These are phyloP conservation scores for Musa balbisiana DNA, from an alignment of 202 grass and related monocot species.

Conservation along the genomic window DNA sequence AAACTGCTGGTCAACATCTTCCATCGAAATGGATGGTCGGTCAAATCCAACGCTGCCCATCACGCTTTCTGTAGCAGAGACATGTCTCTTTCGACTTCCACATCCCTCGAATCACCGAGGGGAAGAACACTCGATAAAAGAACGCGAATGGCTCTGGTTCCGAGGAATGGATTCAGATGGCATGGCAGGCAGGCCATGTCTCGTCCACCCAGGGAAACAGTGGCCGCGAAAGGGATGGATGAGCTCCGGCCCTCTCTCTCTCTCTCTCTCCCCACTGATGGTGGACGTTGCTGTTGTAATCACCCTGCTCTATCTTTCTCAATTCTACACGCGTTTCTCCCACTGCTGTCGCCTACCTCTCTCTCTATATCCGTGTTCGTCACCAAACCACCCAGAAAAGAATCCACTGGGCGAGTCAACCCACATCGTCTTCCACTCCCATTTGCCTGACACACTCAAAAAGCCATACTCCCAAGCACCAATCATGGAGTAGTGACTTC, in stretches of 20 bases:
- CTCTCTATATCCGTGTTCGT: not conserved
- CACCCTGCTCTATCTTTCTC: not conserved
- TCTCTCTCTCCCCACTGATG: not conserved
- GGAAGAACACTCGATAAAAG: not conserved
- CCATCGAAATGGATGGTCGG: too few species aligned
- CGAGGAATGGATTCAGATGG: not conserved
- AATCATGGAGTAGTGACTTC: conserved; percentile 4
- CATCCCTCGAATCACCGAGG: too few species aligned
- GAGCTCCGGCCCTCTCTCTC: not conserved
- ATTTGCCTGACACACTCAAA: not conserved
- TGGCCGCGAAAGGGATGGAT: not conserved
- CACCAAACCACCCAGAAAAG: not conserved
- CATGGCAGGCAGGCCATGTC: not conserved
- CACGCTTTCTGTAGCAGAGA: too few species aligned
- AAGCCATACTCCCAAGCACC: not conserved
- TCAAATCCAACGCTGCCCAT: too few species aligned
- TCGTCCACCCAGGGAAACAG: not conserved
- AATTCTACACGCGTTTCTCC: not conserved
- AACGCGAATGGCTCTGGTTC: not conserved
- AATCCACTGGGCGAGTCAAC: conserved; percentile 2
- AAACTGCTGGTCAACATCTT: too few species aligned
- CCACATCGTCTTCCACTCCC: not conserved
- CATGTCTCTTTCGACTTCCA: too few species aligned
- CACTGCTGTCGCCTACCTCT: not conserved
- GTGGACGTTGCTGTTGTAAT: not conserved